Conservation (phyloP, 2,329 filamentous ascomycete species). For the Botryotinia narcissicola region DNA sequence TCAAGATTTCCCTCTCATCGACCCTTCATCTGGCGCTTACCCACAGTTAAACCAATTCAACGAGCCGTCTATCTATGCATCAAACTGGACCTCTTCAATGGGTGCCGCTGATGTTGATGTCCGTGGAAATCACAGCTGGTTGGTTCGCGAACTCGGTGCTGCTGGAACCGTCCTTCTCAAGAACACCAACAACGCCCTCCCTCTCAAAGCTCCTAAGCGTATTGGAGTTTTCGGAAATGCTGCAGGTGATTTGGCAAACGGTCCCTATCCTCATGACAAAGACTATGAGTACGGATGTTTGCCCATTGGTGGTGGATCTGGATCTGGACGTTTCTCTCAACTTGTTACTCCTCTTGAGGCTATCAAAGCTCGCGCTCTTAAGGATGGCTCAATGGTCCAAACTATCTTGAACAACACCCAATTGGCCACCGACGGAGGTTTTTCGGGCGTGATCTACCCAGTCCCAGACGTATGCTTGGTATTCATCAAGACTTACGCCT, state of each 20-base stretch:
- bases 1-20: slow-evolving; percentile 35
- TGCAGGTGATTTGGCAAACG: slow-evolving; percentile 57
- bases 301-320: slow-evolving; percentile 46
- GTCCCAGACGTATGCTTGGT: slow-evolving; percentile 64
- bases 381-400: slow-evolving; percentile 48
- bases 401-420: slow-evolving; percentile 49
- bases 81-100: slow-evolving; percentile 26
- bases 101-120: slow-evolving; percentile 64
- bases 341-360: slow-evolving; percentile 56
- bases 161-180: slow-evolving; percentile 63
- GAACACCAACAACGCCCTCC: slow-evolving; percentile 55
- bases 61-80: slow-evolving; percentile 43
- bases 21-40: slow-evolving; percentile 25
- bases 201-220: slow-evolving; percentile 50
- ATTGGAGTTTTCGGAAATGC: slow-evolving; percentile 57
- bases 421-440: slow-evolving; percentile 39
- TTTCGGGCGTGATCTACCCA: slow-evolving; percentile 41
- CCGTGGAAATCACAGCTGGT: slow-evolving; percentile 45
- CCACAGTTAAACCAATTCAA: slow-evolving; percentile 1
- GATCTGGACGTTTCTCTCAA: slow-evolving; percentile 44
- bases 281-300: slow-evolving; percentile 47
- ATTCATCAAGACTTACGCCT: slow-evolving; percentile 64
- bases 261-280: slow-evolving; percentile 23
- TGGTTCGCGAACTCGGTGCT: slow-evolving; percentile 48
- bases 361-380: slow-evolving; percentile 44